Percentiles rank a stretch among this genome's conserved stretches.
Conservation (phyloP, 805 yeast genomes). For the Kockiozyma suomiensis region DNA sequence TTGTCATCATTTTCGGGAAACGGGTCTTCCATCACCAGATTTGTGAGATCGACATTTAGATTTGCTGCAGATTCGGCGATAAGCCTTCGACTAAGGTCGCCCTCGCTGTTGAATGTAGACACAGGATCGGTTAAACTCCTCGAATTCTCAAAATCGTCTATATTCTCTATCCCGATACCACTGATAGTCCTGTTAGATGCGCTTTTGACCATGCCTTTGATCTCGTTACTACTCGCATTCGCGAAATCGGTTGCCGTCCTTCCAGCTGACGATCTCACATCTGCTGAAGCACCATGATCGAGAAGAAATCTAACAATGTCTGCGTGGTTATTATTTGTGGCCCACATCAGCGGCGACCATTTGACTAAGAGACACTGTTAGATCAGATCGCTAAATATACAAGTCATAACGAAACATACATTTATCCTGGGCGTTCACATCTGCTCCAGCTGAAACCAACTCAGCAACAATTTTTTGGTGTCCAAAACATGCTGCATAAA, state of each 20-base stretch:
- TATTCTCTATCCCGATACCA: constrained; percentile 12
- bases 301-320: constrained; percentile 60
- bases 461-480: constrained; percentile 43
- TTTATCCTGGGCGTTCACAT: constrained; percentile 44
- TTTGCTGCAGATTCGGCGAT: constrained; percentile 40
- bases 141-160: constrained; percentile 37
- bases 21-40: constrained; percentile 33
- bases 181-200: constrained; percentile 8
- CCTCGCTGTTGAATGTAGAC: constrained; percentile 12
- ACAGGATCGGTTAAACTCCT: constrained; percentile 26
- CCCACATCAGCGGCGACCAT: constrained; percentile 79
- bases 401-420: constrained; percentile 16
- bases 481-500: constrained; percentile 48
- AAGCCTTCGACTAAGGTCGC: constrained; percentile 33
- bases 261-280: constrained; percentile 49
- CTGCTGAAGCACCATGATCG: constrained; percentile 65
- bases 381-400: neutral
- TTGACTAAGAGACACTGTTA: constrained; percentile 28
- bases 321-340: constrained; percentile 62
- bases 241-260: constrained; percentile 60
- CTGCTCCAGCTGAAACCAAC: constrained; percentile 44
- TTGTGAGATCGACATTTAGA: constrained; percentile 41
- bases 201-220: constrained; percentile 55
- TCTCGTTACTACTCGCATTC: constrained; percentile 53
- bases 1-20: constrained; percentile 31